A percentile compares a stretch with the other conserved stretches of the same genome.
Conservation (phyloP, 2,329 filamentous ascomycete species). For the Arthrobotrys sphaeroides region DNA sequence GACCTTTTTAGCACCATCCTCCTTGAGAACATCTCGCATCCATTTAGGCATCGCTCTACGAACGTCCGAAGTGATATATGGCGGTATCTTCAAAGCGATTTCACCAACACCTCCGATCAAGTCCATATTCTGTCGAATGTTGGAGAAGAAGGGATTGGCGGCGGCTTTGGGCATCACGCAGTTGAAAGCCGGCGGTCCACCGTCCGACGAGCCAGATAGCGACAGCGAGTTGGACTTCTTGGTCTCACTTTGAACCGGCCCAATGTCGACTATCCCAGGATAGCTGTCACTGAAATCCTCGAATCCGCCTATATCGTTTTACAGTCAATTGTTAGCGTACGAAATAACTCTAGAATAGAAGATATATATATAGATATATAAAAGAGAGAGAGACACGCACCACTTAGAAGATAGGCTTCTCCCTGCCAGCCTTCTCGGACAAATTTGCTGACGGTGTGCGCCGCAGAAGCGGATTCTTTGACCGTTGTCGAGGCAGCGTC, state of each 20-base stretch:
- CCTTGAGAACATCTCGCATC: conserved; percentile 74
- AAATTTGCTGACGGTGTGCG: conserved; percentile 95
- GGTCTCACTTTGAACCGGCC: conserved; percentile 61
- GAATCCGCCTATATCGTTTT: conserved; percentile 76
- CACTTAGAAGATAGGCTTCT: conserved; percentile 74
- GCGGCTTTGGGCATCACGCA: conserved; percentile 75
- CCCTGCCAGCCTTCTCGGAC: conserved; percentile 82
- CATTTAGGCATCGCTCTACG: conserved; percentile 73
- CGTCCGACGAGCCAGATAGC: conserved; percentile 60
- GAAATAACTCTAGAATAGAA: background rate
- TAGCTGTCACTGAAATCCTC: conserved; percentile 74
- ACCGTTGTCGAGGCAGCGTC: conserved; percentile 79
- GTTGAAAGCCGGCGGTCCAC: conserved; percentile 75
- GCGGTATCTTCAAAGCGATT: conserved; percentile 61
- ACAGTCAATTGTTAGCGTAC: conserved; percentile 46
- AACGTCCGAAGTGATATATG: conserved; percentile 54
- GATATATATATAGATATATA: background rate
- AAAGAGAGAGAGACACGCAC: conserved; percentile 38
- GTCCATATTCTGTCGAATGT: conserved; percentile 97
- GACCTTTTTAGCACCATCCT: conserved; percentile 79
- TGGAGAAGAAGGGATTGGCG: conserved; percentile 90
- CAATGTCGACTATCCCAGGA: conserved; percentile 71
- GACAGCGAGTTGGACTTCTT: conserved; percentile 63
- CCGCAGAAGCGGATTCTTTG: conserved; percentile 80
- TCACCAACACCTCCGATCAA: conserved; percentile 92